A percentile compares a stretch with the other conserved stretches of the same genome.
Conservation (phyloP, 2,329 filamentous ascomycete species). For the Cryoendolithus antarcticus region DNA sequence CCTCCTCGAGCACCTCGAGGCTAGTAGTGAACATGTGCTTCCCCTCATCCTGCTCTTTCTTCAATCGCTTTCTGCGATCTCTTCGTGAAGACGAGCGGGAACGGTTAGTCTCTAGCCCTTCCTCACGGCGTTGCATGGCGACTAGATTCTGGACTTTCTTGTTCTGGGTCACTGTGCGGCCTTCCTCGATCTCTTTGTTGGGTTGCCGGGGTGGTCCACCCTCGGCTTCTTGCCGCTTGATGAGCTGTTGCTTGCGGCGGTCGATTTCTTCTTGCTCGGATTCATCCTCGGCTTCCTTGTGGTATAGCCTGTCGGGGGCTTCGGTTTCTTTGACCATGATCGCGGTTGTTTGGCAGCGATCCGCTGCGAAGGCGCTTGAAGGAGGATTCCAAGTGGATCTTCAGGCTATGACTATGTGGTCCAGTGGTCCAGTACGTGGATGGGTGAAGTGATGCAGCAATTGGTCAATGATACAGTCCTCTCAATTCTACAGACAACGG, state of each 20-base stretch:
- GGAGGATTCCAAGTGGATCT: no score
- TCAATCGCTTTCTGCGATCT: conserved; percentile 34
- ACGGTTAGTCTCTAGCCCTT: conserved; percentile 28
- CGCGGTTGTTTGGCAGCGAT: no score
- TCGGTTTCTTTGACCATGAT: no score
- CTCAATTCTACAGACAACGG: no score
- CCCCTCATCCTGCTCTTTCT: conserved; percentile 32
- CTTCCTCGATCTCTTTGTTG: conserved; percentile 12
- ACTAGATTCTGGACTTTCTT: conserved; percentile 32
- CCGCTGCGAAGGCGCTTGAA: no score
- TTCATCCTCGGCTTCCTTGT: conserved; percentile 1
- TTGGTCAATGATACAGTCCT: no score
- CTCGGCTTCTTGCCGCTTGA: conserved; percentile 15
- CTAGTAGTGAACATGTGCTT: conserved; percentile 41
- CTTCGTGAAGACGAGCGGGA: conserved; percentile 36
- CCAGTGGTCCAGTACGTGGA: no score
- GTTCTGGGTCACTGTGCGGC: conserved; percentile 34
- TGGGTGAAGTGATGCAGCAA: no score
- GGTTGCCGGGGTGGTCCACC: conserved; percentile 12
- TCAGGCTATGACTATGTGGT: no score
- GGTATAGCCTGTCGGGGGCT: conserved; percentile 1
- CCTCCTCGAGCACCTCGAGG: conserved; percentile 38
- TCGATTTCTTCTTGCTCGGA: conserved; percentile 4
- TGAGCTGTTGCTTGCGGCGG: conserved; percentile 14
- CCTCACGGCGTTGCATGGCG: conserved; percentile 18